Percentiles rank a stretch among this genome's conserved stretches.
These are phyloP conservation scores for Lophiostoma macrostomum DNA, from an alignment of 495 filamentous ascomycete genomes.

Conservation along the genomic window DNA sequence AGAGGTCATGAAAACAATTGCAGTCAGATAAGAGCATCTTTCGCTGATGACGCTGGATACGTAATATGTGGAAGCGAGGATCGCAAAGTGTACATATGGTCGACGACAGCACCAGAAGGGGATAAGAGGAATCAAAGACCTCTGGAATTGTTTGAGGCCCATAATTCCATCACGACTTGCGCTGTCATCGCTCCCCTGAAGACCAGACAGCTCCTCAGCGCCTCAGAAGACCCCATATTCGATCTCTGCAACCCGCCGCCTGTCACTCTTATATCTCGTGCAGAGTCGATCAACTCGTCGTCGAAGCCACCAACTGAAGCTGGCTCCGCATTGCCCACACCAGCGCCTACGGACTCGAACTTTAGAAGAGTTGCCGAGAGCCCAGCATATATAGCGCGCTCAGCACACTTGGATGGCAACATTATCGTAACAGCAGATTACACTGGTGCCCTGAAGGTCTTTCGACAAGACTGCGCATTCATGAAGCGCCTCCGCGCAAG, in stretches of 20 bases:
- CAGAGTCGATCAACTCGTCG: conserved; percentile 53
- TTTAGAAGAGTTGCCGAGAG: conserved; percentile 56
- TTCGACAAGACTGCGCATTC: conserved; percentile 87
- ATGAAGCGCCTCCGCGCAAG: conserved; percentile 54
- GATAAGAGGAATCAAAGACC: conserved; percentile 75
- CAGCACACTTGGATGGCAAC: conserved; percentile 75
- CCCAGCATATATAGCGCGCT: conserved; percentile 69
- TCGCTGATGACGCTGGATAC: conserved; percentile 83
- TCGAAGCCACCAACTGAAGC: conserved; percentile 38
- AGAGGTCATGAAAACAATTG: conserved; percentile 90
- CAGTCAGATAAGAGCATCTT: conserved; percentile 85
- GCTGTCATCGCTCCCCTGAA: conserved; percentile 78
- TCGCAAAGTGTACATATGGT: conserved; percentile 85
- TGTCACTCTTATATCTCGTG: conserved; percentile 74
- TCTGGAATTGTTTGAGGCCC: conserved; percentile 84
- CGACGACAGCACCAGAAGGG: conserved; percentile 54
- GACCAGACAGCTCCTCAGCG: conserved; percentile 71
- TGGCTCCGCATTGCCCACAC: conserved; percentile 31
- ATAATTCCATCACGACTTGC: conserved; percentile 81
- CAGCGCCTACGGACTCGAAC: conserved; percentile 43
- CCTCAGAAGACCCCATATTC: conserved; percentile 87
- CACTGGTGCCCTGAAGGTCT: conserved; percentile 84
- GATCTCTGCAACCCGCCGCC: conserved; percentile 96
- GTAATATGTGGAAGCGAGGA: conserved; percentile 95
- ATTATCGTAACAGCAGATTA: conserved; percentile 93